phyloP scores from a whole-genome alignment of 2,329 filamentous ascomycete species.

The Cercospora brassicicola region DNA sequence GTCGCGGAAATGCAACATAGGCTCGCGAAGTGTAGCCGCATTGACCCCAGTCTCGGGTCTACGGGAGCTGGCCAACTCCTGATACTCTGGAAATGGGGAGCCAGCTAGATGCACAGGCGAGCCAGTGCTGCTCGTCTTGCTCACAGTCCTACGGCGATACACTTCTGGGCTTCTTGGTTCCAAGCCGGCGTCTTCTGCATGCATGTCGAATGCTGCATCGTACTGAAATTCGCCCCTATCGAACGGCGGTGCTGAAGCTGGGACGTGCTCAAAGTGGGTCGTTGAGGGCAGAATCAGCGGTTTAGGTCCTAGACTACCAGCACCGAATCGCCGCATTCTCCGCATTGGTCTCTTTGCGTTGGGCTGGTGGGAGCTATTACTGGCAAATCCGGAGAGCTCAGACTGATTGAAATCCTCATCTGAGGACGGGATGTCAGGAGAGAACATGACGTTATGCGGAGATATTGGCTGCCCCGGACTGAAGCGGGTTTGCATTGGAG shows the following conservation, averaged over 20 bases:
- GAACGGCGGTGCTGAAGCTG: conserved; percentile 33
- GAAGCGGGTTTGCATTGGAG: conserved; percentile 15
- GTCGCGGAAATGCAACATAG: not conserved
- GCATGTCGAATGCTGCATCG: conserved; percentile 1
- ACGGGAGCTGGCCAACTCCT: not conserved
- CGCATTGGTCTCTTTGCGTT: conserved; percentile 28
- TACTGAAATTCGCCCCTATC: conserved; percentile 23
- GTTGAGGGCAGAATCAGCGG: conserved; percentile 40
- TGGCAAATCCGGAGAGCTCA: conserved; percentile 13
- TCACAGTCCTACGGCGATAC: not conserved
- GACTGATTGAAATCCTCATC: conserved; percentile 20
- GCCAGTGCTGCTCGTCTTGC: conserved; percentile 3
- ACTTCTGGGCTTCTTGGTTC: not conserved
- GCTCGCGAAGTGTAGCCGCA: not conserved
- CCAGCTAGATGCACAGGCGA: conserved; percentile 8
- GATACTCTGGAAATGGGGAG: conserved; percentile 12
- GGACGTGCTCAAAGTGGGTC: conserved; percentile 30
- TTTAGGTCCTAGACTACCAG: conserved; percentile 37
- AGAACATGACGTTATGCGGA: conserved; percentile 20
- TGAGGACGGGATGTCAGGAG: conserved; percentile 24
- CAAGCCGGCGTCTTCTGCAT: not conserved
- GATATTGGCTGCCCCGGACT: conserved; percentile 17
- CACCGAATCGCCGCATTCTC: conserved; percentile 41
- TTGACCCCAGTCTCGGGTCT: not conserved
- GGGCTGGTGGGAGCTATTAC: conserved; percentile 4